Evolutionary conservation across 2,329 filamentous ascomycete genomes (phyloP).

Genomic region (Grosmannia huntii): DNA sequence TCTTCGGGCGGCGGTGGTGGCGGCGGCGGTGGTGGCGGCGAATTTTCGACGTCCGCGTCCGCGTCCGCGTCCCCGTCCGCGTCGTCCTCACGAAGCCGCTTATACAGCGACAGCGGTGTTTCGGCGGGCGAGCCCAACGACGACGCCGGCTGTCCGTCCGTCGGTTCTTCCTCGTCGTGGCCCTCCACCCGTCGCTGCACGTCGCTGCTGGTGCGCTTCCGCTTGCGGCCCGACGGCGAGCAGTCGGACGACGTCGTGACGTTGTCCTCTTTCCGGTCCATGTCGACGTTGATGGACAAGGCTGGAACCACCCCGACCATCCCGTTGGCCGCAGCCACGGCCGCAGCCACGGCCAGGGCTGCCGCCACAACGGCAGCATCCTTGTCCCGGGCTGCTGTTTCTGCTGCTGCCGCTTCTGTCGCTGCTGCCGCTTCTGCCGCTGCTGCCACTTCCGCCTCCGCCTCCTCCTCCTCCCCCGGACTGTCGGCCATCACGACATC

Average conservation of each 20-base stretch:
- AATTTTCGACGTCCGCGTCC: conserved; percentile 15
- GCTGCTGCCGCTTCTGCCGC: too few relatives aligned
- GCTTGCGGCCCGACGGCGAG: conserved; percentile 40
- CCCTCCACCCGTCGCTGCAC: neutral
- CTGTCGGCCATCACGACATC: too few relatives aligned
- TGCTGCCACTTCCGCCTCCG: too few relatives aligned
- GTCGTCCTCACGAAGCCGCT: conserved; percentile 38
- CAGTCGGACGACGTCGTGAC: conserved; percentile 26
- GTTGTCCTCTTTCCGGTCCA: too few relatives aligned
- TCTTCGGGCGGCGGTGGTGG: conserved; percentile 11
- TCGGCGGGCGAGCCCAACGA: conserved; percentile 35
- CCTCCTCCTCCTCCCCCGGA: too few relatives aligned
- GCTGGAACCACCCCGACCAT: neutral
- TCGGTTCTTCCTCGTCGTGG: neutral
- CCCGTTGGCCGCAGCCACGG: neutral
- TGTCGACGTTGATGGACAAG: neutral
- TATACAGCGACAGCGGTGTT: conserved; percentile 45
- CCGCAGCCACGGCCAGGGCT: neutral
- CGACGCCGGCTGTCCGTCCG: conserved; percentile 12
- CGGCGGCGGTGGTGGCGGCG: conserved; percentile 28
- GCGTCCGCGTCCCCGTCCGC: conserved; percentile 20
- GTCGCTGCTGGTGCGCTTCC: conserved; percentile 39
- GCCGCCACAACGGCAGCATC: too few relatives aligned
- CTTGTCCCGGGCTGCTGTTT: neutral
- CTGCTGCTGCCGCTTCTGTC: neutral